phyloP scores from a whole-genome alignment of 2,329 filamentous ascomycete genomes.

The Cytospora mali region DNA sequence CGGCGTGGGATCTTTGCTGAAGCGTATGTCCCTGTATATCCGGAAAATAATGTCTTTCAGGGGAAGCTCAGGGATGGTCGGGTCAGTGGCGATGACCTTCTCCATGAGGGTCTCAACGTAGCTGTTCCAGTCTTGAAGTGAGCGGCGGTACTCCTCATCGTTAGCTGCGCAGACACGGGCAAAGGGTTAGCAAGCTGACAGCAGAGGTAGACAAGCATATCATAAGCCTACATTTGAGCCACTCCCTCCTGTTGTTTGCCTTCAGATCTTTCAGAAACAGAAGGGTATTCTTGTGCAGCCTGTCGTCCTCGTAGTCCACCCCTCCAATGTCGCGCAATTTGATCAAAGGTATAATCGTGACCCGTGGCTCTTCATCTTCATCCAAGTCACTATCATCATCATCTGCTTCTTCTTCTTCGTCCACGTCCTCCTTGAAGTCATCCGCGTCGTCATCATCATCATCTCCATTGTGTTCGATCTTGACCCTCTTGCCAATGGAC shows the following conservation, averaged over 20 bases:
- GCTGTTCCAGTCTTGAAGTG: constrained; percentile 78
- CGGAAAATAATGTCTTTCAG: constrained; percentile 85
- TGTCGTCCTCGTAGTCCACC: constrained; percentile 54
- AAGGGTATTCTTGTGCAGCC: constrained; percentile 60
- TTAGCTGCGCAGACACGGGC: constrained; percentile 57
- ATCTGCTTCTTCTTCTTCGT: constrained; percentile 35
- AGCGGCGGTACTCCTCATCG: constrained; percentile 76
- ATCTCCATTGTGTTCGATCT: constrained; percentile 29
- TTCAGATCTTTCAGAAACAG: constrained; percentile 61
- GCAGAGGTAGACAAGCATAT: not conserved
- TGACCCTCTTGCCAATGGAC: constrained; percentile 27
- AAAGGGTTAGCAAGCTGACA: constrained; percentile 1
- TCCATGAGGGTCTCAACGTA: constrained; percentile 75
- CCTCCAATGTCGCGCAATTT: constrained; percentile 45
- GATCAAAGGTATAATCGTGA: constrained; percentile 47
- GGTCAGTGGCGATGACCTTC: constrained; percentile 71
- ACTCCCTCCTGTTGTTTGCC: constrained; percentile 59
- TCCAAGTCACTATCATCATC: constrained; percentile 42
- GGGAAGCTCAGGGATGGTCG: constrained; percentile 83
- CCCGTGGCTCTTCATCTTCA: constrained; percentile 39
- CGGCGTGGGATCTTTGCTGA: constrained; percentile 80
- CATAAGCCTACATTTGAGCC: constrained; percentile 56
- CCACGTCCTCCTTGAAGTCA: constrained; percentile 40
- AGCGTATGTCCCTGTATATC: constrained; percentile 85
- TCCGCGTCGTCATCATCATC: constrained; percentile 36